Base-by-base conservation (phyloP, 1,284 basidiomycete species). In the Ceratobasidium sp. region DNA sequence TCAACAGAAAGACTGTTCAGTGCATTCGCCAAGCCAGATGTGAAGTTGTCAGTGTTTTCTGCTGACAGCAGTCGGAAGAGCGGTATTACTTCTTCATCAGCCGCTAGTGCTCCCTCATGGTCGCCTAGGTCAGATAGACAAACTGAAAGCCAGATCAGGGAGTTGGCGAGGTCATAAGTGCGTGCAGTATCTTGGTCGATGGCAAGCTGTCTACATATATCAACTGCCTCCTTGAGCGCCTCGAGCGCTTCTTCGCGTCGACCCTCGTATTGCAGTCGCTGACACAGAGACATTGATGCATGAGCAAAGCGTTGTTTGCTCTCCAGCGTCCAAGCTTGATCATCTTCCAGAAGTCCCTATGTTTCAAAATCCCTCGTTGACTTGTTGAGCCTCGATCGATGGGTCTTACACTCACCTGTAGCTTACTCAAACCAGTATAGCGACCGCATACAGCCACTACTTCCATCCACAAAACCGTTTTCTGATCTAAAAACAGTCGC, bases 381-480 rank as follows among this genome's bases (percentile, higher is more conserved):
- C 7, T 42, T 42, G 13, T 13, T 13, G 39, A 42, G 13, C n/a
- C 17, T 31, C 23, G 3, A 3, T 33, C 31, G 13, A 42, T 13
- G 13, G 6, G 39, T 6, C 13, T 42, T 42, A 42, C 7, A 42
- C 39, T 42, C 39, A 42, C 39, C 6, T 42, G 39, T 6, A 42
- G 7, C 39, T 6, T 13, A 42, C 39, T 42, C 39, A 42, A 13
- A 6, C 39, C 39, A 28, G 26, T 26, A 60, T 17, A 8, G 13
- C 11, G 42, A 45, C 68, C 68, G 11, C 42, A 31, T n/a, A 35
- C 23, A 26, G 68, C 54, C 10, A 39, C 26, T 7, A 71, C 10
- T 35, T 71, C 68, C 39, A 71, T 58, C 68, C 68, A 71, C 33
- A 47, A 6, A 10, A 71, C 26, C 20, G 20, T 3, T 23, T 60